These are phyloP conservation scores for Aaosphaeria pasadenensis DNA, from an alignment of 2,329 filamentous ascomycete genomes.

Conservation along the genomic window DNA sequence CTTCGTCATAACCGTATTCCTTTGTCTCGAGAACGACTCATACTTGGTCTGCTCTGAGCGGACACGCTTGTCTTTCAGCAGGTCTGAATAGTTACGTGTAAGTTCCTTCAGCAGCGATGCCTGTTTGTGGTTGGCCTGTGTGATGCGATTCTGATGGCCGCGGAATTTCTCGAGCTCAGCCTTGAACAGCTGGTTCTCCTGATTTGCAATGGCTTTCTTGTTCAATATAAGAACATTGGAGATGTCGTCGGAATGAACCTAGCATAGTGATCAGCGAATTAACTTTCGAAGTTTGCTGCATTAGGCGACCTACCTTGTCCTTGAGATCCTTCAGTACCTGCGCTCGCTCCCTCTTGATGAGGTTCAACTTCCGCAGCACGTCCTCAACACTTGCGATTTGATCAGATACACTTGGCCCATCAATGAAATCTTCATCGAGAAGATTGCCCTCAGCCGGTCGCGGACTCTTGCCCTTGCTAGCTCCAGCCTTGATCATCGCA, in stretches of 20 bases:
- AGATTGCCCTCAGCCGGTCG: constrained; percentile 71
- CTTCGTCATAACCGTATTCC: constrained; percentile 74
- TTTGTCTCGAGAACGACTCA: constrained; percentile 79
- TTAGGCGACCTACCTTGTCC: constrained; percentile 69
- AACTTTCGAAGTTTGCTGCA: not conserved
- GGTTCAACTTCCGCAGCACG: constrained; percentile 81
- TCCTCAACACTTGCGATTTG: constrained; percentile 90
- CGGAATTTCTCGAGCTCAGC: constrained; percentile 97
- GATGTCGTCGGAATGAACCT: constrained; percentile 96
- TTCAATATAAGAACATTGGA: constrained; percentile 96
- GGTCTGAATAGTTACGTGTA: constrained; percentile 77
- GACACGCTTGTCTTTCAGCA: constrained; percentile 92
- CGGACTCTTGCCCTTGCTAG: constrained; percentile 57
- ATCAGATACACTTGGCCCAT: constrained; percentile 74
- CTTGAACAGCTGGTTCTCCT: constrained; percentile 89
- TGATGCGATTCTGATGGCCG: constrained; percentile 82
- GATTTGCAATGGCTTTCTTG: constrained; percentile 92
- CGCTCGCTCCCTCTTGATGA: constrained; percentile 86
- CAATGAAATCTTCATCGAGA: constrained; percentile 90
- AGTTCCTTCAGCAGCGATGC: constrained; percentile 92
- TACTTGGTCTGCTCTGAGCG: constrained; percentile 94
- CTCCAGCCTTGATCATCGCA: constrained; percentile 75
- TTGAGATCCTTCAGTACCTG: constrained; percentile 96
- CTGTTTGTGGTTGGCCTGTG: constrained; percentile 96
- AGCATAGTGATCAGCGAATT: constrained; percentile 7